Percentiles rank a stretch among this genome's conserved stretches.
Conservation (phyloP, 2,329 filamentous ascomycete species). For the Verticillium dahliae region DNA sequence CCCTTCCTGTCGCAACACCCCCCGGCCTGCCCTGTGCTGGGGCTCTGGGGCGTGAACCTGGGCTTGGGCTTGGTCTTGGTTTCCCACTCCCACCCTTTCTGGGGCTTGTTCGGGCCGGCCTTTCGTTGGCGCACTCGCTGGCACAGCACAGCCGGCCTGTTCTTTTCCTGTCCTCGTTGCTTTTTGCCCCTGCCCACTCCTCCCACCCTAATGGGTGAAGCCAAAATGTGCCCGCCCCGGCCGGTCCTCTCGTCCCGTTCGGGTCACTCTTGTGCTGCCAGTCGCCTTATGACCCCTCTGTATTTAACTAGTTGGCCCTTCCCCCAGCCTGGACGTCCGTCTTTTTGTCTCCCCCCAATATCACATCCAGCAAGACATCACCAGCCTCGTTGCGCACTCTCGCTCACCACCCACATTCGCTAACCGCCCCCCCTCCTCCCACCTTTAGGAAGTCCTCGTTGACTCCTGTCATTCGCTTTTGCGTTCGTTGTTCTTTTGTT, state of each 20-base stretch:
- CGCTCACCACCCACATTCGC: not conserved
- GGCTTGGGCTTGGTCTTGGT: not conserved
- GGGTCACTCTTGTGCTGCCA: not conserved
- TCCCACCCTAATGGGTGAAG: not conserved
- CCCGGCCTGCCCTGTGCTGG: not conserved
- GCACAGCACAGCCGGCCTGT: not conserved
- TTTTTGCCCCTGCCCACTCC: not conserved
- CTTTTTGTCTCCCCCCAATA: constrained; percentile 24
- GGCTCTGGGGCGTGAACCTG: too few relatives aligned
- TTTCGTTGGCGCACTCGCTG: not conserved
- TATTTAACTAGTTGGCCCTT: constrained; percentile 28
- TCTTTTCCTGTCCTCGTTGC: not conserved
- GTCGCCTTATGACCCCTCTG: constrained; percentile 5
- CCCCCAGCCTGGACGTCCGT: constrained; percentile 30
- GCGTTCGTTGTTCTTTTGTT: constrained; percentile 36
- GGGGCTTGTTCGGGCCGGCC: not conserved
- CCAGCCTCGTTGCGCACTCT: constrained; percentile 11
- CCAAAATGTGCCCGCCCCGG: not conserved
- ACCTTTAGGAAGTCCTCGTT: constrained; percentile 62
- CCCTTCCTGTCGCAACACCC: not conserved
- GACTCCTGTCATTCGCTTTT: constrained; percentile 71
- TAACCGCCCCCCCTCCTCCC: constrained; percentile 26
- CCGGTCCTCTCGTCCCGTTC: not conserved
- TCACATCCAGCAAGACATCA: constrained; percentile 7
- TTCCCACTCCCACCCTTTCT: not conserved